Evolutionary conservation across 192 early-diverging fungal species (phyloP).

Genomic region (Diversispora eburnea): DNA sequence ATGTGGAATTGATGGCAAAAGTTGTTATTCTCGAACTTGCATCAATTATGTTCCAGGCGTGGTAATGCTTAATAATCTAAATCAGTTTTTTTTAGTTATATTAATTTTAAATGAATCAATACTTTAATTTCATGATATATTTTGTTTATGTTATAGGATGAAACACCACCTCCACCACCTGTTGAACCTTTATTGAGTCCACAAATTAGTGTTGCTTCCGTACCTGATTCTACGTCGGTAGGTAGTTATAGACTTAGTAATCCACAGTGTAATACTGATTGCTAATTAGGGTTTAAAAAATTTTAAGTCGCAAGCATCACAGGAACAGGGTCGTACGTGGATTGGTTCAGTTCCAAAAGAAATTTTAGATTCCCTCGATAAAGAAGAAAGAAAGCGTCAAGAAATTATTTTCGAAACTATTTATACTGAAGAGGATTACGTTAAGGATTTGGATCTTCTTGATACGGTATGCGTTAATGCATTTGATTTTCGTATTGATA

Average conservation of each 20-base stretch:
- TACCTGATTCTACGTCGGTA: neutral
- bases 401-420: constrained; percentile 95
- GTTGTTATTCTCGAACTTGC: constrained; percentile 29
- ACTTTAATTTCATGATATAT: neutral
- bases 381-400: constrained; percentile 79
- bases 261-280: neutral
- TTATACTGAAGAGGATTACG: constrained; percentile 87
- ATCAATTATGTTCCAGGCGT: constrained; percentile 25
- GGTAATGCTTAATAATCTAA: constrained; percentile 2
- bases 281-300: neutral
- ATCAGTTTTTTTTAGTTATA: neutral
- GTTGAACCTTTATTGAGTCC: neutral
- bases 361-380: constrained; percentile 62
- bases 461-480: constrained; percentile 56
- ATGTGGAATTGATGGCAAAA: constrained; percentile 25
- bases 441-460: constrained; percentile 79
- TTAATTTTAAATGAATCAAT: neutral
- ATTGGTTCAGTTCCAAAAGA: constrained; percentile 73
- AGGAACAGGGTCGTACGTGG: constrained; percentile 63
- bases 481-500: neutral
- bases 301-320: neutral
- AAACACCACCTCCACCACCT: neutral
- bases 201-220: neutral
- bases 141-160: neutral
- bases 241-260: neutral